Conservation (phyloP, 1,284 basidiomycete genomes). For the Schizopora paradoxa region DNA sequence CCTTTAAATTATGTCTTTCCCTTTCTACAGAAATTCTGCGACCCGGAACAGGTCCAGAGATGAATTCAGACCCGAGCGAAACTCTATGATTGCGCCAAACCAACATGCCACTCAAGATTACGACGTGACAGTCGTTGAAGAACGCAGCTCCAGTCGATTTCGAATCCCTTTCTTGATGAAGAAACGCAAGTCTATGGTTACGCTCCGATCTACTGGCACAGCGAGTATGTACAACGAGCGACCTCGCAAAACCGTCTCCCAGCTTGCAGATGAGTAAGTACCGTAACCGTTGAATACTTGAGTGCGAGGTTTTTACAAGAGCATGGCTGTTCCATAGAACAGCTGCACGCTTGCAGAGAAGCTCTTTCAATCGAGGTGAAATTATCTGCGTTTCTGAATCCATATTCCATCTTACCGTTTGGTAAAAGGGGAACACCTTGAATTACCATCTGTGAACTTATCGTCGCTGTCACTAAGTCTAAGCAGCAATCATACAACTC, state of each 20-base stretch:
- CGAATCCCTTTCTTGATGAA: slow-evolving; percentile 15
- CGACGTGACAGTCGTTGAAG: too few species aligned
- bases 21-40: too few species aligned
- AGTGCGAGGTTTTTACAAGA: neutral
- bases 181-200: slow-evolving; percentile 14
- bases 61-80: too few species aligned
- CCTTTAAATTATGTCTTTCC: too few species aligned
- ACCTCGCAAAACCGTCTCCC: slow-evolving; percentile 15
- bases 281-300: neutral
- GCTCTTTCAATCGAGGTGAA: slow-evolving; percentile 12
- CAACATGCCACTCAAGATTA: too few species aligned
- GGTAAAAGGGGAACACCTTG: neutral
- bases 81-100: too few species aligned
- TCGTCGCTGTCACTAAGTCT: slow-evolving; percentile 3
- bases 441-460: slow-evolving; percentile 7
- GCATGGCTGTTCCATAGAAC: slow-evolving; percentile 2
- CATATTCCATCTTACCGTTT: neutral
- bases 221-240: neutral
- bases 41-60: too few species aligned
- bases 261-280: slow-evolving; percentile 14
- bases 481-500: slow-evolving; percentile 4
- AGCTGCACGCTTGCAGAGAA: slow-evolving; percentile 9
- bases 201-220: slow-evolving; percentile 4
- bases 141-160: slow-evolving; percentile 8
- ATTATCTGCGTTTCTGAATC: neutral